A percentile compares a stretch with the other conserved stretches of the same genome.
phyloP scores from a whole-genome alignment of 2,329 filamentous ascomycete genomes.

The Bipolaris bicolor region DNA sequence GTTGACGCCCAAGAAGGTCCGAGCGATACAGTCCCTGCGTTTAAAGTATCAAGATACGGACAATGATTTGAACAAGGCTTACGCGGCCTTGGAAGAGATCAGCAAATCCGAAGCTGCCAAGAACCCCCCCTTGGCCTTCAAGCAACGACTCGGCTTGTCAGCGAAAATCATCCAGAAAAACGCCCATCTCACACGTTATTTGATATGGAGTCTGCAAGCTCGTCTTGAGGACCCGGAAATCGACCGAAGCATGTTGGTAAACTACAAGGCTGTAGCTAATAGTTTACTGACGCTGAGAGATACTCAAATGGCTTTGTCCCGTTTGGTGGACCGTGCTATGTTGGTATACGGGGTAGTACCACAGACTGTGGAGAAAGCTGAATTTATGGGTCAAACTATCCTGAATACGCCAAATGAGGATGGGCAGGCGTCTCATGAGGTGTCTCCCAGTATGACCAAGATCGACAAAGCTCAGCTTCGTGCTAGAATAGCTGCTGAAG shows the following conservation, averaged over 20 bases:
- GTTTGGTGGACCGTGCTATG: conserved; percentile 34
- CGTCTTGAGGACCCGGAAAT: conserved; percentile 32
- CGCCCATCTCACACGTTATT: conserved; percentile 34
- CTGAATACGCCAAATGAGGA: neutral
- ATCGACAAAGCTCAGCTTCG: conserved; percentile 14
- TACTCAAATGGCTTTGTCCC: conserved; percentile 37
- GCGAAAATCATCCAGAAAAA: conserved; percentile 35
- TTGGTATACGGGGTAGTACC: conserved; percentile 28
- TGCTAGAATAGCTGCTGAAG: conserved; percentile 24
- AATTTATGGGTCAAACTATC: neutral
- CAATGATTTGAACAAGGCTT: conserved; percentile 26
- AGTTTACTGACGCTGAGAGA: conserved; percentile 38
- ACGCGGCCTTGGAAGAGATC: conserved; percentile 18
- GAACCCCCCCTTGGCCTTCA: conserved; percentile 21
- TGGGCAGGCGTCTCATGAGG: neutral
- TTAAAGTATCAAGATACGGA: conserved; percentile 27
- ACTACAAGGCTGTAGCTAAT: conserved; percentile 32
- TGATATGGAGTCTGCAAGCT: conserved; percentile 38
- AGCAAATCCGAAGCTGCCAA: conserved; percentile 9
- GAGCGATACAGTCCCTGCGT: conserved; percentile 18
- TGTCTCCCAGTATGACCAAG: neutral
- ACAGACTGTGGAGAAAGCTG: conserved; percentile 15
- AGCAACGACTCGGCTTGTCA: conserved; percentile 31
- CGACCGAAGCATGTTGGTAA: conserved; percentile 15
- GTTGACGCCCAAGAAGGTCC: conserved; percentile 16